Evolutionary conservation across 257 asterid species (phyloP).

Genomic region (Voacanga thouarsii): DNA sequence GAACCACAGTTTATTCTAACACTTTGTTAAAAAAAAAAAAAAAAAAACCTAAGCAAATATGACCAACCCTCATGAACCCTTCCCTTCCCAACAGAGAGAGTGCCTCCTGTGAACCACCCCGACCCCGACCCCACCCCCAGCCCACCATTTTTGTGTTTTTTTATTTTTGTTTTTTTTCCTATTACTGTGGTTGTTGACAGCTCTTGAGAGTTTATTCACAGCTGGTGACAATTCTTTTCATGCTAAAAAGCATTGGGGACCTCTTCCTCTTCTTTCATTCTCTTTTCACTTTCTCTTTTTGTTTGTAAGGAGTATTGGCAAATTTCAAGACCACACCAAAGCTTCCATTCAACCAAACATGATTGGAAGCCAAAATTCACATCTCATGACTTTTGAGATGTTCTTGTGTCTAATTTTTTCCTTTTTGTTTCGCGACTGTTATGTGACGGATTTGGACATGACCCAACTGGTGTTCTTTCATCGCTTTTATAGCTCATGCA

Average conservation of each 20-base stretch:
- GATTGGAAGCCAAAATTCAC: slow-evolving; percentile 22
- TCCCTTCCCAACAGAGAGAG: too few species aligned
- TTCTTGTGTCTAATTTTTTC: slow-evolving; percentile 46
- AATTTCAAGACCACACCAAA: slow-evolving; percentile 19
- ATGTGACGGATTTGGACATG: slow-evolving; percentile 43
- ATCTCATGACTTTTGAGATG: slow-evolving; percentile 23
- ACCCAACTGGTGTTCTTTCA: slow-evolving; percentile 34
- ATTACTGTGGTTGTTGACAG: slow-evolving; percentile 8
- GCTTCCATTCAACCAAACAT: slow-evolving; percentile 27
- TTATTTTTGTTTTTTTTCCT: neutral
- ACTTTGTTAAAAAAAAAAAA: neutral
- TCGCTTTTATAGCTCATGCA: slow-evolving; percentile 59
- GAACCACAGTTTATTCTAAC: neutral
- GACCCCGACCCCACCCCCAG: neutral
- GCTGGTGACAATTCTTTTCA: slow-evolving; percentile 42
- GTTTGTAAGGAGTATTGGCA: slow-evolving; percentile 2
- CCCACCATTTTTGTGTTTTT: neutral
- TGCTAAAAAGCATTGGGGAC: slow-evolving; percentile 28
- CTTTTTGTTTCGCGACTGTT: slow-evolving; percentile 45
- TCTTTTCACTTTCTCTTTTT: neutral
- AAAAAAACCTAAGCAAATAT: neutral
- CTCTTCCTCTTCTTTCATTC: neutral
- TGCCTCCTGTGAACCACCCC: neutral
- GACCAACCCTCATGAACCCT: neutral
- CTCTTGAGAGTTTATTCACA: slow-evolving; percentile 19